These are phyloP conservation scores for Pestalotiopsis sp. DNA, from an alignment of 2,329 filamentous ascomycete species.

Conservation along the genomic window DNA sequence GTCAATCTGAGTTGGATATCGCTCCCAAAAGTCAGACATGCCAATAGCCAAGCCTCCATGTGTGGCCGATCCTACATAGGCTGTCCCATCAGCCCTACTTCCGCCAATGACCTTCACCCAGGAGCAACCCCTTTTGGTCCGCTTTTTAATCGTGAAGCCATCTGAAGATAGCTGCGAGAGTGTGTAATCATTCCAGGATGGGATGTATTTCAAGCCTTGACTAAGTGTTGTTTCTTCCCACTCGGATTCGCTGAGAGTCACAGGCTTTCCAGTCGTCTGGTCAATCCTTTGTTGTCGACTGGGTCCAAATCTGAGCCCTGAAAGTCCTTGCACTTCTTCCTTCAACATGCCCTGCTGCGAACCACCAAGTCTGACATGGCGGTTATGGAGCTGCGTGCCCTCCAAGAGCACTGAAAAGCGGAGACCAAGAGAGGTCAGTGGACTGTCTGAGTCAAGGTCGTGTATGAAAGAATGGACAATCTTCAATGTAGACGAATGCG, in stretches of 20 bases:
- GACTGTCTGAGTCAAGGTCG: not conserved
- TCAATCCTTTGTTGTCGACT: not conserved
- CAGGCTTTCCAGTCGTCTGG: not conserved
- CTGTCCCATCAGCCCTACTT: not conserved
- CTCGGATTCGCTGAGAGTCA: not conserved
- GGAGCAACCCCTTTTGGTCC: not conserved
- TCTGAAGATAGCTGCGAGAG: not conserved
- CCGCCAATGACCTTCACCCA: not conserved
- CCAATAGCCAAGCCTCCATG: not conserved
- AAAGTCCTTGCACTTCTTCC: not conserved
- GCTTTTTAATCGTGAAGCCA: not conserved
- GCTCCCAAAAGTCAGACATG: not conserved
- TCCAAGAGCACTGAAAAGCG: not conserved
- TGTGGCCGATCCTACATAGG: not conserved
- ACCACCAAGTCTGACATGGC: not conserved
- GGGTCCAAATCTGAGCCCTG: not conserved
- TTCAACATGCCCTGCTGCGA: not conserved
- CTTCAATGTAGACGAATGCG: not conserved
- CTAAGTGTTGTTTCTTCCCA: not conserved
- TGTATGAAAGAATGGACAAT: not conserved
- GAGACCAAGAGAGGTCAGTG: not conserved
- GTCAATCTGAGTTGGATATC: not conserved
- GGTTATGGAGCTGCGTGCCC: not conserved
- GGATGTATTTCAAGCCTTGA: not conserved
- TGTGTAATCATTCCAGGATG: not conserved